These are phyloP conservation scores for Violaceomyces palustris DNA, from an alignment of 1,284 basidiomycete genomes.

Conservation along the genomic window DNA sequence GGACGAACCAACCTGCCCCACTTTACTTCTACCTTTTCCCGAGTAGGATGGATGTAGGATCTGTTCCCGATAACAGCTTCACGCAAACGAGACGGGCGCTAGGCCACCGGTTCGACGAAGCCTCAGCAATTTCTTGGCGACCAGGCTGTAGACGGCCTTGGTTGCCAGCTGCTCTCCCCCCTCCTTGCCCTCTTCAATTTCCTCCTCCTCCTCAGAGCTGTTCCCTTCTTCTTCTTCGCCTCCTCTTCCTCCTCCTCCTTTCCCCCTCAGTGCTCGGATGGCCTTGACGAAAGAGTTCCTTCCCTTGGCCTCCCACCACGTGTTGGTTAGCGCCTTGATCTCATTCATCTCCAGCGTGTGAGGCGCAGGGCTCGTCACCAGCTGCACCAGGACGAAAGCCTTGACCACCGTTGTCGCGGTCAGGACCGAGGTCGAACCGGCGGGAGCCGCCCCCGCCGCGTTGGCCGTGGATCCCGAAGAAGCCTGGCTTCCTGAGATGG, in stretches of 20 bases:
- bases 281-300: constrained; percentile 26
- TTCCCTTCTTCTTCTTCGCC: neutral
- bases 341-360: constrained; percentile 35
- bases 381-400: constrained; percentile 40
- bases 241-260: neutral
- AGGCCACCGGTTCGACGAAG: constrained; percentile 26
- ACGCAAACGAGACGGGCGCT: constrained; percentile 24
- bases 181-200: constrained; percentile 33
- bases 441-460: constrained; percentile 6
- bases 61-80: no score
- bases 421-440: constrained; percentile 13
- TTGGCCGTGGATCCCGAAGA: constrained; percentile 1
- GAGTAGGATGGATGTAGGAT: no score
- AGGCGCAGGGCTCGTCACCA: constrained; percentile 28
- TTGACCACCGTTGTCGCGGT: constrained; percentile 30
- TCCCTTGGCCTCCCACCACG: constrained; percentile 36
- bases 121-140: constrained; percentile 43
- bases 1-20: no score
- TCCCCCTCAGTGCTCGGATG: neutral
- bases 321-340: constrained; percentile 30
- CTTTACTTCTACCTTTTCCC: no score
- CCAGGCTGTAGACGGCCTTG: constrained; percentile 46
- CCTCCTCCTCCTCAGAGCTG: constrained; percentile 7
- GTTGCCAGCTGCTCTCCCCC: constrained; percentile 27
- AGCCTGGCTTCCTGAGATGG: constrained; percentile 14